Percentiles rank a stretch among this genome's conserved stretches.
Evolutionary conservation across 257 asterid species (phyloP).

Genomic region (Coffea canephora): DNA sequence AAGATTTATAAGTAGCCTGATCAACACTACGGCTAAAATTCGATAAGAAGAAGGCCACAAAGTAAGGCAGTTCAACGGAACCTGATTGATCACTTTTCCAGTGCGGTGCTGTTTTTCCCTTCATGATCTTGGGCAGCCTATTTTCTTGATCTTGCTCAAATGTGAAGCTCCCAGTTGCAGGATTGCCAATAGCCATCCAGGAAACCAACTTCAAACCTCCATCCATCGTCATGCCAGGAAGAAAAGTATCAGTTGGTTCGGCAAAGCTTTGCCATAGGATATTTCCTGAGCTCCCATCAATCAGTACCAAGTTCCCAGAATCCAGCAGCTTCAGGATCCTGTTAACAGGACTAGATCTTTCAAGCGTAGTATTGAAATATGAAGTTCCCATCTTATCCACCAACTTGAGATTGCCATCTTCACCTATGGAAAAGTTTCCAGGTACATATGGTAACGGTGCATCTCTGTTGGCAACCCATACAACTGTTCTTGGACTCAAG

Average conservation of each 20-base stretch:
- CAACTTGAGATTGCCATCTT: constrained; percentile 35
- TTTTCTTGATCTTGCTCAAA: constrained; percentile 20
- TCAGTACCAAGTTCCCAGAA: constrained; percentile 43
- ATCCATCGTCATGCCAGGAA: constrained; percentile 43
- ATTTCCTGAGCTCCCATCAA: constrained; percentile 18
- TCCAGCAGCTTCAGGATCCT: constrained; percentile 36
- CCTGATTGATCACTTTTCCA: constrained; percentile 31
- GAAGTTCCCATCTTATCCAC: not conserved
- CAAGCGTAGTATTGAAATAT: not conserved
- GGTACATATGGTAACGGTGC: not conserved
- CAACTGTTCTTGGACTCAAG: constrained; percentile 22
- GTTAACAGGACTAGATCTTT: not conserved
- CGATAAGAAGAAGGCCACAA: constrained; percentile 11
- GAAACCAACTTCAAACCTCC: constrained; percentile 7
- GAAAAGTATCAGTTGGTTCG: constrained; percentile 41
- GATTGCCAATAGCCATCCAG: constrained; percentile 24
- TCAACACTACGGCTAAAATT: not conserved
- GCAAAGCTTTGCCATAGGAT: constrained; percentile 45
- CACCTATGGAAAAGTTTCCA: constrained; percentile 18
- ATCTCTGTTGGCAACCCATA: constrained; percentile 49
- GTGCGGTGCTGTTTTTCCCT: not conserved
- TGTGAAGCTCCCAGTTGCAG: constrained; percentile 9
- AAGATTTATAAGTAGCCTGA: not conserved
- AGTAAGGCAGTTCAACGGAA: not conserved
- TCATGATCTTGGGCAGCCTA: not conserved